A percentile compares a stretch with the other conserved stretches of the same genome.
Evolutionary conservation across 371 early-diverging fungal genomes (phyloP).

Genomic region (Mortierella sp.): DNA sequence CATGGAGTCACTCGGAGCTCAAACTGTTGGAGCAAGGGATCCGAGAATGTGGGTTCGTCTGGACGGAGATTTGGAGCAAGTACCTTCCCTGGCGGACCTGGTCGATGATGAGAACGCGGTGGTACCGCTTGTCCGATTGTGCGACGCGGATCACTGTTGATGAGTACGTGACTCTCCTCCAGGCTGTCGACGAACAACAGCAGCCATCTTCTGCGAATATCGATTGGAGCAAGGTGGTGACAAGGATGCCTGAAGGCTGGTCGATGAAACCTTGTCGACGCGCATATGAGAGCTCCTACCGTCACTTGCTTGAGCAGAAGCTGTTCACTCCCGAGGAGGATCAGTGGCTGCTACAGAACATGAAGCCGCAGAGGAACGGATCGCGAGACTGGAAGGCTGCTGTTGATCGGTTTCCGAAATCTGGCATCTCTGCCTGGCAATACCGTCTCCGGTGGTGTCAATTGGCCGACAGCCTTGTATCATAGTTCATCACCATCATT

Average conservation of each 20-base stretch:
- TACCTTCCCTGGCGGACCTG: conserved; percentile 13
- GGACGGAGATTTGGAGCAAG: not conserved
- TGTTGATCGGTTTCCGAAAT: not conserved
- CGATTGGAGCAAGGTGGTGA: conserved; percentile 6
- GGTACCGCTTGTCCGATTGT: conserved; percentile 15
- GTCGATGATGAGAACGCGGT: not conserved
- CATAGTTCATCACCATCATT: not conserved
- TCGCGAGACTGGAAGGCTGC: conserved; percentile 7
- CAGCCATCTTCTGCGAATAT: not conserved
- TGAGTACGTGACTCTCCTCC: conserved; percentile 11
- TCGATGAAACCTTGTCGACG: conserved; percentile 10
- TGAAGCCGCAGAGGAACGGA: not conserved
- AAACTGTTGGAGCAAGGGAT: conserved; percentile 17
- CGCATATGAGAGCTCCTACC: conserved; percentile 15
- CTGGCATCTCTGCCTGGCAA: conserved; percentile 11
- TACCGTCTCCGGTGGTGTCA: conserved; percentile 24
- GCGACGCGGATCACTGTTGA: conserved; percentile 15
- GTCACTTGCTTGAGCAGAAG: not conserved
- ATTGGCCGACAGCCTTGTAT: not conserved
- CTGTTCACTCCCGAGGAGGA: conserved; percentile 15
- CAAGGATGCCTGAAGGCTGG: conserved; percentile 16
- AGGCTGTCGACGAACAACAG: not conserved
- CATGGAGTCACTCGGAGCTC: conserved; percentile 14
- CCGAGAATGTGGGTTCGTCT: conserved; percentile 4
- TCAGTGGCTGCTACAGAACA: conserved; percentile 13